These are phyloP conservation scores for Triticum monococcum DNA, from an alignment of 176 grass and related monocot species.

Conservation along the genomic window DNA sequence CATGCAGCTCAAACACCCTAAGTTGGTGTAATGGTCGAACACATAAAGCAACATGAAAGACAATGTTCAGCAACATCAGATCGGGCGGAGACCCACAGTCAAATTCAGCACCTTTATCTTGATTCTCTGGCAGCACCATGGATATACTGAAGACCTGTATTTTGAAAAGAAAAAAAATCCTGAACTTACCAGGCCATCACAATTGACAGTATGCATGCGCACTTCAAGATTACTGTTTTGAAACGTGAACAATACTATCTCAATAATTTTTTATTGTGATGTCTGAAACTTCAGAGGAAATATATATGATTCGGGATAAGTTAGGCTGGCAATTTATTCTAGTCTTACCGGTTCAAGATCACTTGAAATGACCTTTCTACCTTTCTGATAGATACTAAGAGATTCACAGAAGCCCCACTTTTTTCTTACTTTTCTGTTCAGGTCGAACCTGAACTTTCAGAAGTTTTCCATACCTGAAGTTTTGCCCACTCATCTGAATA, in stretches of 20 bases:
- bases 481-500: neutral
- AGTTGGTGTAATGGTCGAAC: conserved; percentile 34
- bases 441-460: neutral
- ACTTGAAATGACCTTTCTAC: conserved; percentile 8
- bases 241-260: neutral
- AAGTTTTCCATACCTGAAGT: neutral
- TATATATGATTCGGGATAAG: neutral
- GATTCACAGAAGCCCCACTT: neutral
- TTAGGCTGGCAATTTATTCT: conserved; percentile 23
- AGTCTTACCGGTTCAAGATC: conserved; percentile 19
- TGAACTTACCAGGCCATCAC: neutral
- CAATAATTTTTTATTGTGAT: neutral
- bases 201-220: neutral
- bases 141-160: neutral
- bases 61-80: conserved; percentile 16
- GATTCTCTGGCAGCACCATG: neutral
- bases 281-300: conserved; percentile 27
- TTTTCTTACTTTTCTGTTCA: neutral
- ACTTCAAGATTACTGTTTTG: neutral
- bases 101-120: neutral
- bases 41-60: conserved; percentile 7
- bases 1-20: conserved; percentile 1
- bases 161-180: neutral
- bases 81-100: neutral
- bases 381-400: conserved; percentile 1